phyloP scores from a whole-genome alignment of 2,329 filamentous ascomycete species.

The Pseudogymnoascus sp. region DNA sequence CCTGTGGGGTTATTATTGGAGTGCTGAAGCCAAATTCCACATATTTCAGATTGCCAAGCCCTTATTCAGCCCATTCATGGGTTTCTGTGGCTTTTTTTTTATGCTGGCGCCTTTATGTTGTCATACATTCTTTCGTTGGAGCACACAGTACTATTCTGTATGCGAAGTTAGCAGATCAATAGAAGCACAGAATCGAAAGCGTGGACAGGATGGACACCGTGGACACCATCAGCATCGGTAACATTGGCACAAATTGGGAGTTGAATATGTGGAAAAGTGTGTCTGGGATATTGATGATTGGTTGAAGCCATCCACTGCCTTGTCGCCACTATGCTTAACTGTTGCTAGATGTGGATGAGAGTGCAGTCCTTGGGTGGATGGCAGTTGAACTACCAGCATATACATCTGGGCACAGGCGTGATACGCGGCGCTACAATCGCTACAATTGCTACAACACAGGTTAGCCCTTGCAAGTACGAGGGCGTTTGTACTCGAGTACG shows the following conservation, averaged over 20 bases:
- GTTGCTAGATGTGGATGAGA: not conserved
- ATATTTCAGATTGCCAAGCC: not conserved
- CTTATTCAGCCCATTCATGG: not conserved
- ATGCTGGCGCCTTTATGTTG: not conserved
- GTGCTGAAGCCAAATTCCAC: not conserved
- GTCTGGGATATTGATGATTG: not conserved
- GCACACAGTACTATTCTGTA: not conserved
- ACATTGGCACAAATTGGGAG: not conserved
- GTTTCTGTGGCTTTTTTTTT: conserved; percentile 7
- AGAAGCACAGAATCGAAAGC: conserved; percentile 2
- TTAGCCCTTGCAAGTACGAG: conserved; percentile 5
- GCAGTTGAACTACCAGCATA: not conserved
- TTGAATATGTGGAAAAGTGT: not conserved
- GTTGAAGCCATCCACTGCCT: not conserved
- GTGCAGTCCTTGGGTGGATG: not conserved
- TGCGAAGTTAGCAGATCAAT: not conserved
- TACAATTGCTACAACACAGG: no score
- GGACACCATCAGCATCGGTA: not conserved
- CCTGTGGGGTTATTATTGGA: conserved; percentile 2
- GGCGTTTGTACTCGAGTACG: not conserved
- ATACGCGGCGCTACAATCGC: not conserved
- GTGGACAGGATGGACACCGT: not conserved
- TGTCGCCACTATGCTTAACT: conserved; percentile 9
- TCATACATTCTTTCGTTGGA: not conserved
- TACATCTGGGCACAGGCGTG: not conserved